Evolutionary conservation across 441 rosid species (phyloP).

Genomic region (Eutrema salsugineum): DNA sequence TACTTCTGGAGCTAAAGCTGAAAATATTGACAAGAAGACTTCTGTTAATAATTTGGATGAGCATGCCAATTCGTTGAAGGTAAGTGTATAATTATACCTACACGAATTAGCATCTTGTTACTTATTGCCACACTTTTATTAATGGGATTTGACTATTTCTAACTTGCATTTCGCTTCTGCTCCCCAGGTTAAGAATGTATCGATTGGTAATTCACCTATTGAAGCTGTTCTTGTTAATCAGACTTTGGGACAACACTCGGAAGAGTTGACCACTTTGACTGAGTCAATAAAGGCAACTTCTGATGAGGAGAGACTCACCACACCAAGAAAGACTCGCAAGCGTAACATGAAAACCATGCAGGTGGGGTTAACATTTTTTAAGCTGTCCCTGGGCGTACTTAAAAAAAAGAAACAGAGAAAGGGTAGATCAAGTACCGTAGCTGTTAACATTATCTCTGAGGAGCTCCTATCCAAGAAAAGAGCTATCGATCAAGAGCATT

Average conservation of each 20-base stretch:
- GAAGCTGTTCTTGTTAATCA: constrained; percentile 26
- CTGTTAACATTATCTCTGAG: constrained; percentile 26
- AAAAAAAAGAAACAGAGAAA: constrained; percentile 52
- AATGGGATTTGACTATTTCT: background rate
- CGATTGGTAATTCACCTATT: constrained; percentile 8
- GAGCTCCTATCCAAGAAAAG: constrained; percentile 35
- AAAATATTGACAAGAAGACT: constrained; percentile 14
- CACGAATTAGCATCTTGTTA: background rate
- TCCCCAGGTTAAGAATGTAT: constrained; percentile 34
- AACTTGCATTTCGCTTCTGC: constrained; percentile 19
- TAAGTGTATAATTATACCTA: constrained; percentile 21
- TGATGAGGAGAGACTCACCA: constrained; percentile 15
- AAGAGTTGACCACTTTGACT: constrained; percentile 4
- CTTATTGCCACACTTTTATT: background rate
- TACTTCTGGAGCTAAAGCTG: constrained; percentile 18
- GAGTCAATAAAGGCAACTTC: constrained; percentile 14
- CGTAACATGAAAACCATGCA: constrained; percentile 24
- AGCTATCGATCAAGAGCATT: constrained; percentile 41
- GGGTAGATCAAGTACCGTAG: constrained; percentile 30
- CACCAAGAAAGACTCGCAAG: constrained; percentile 42
- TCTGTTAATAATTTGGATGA: constrained; percentile 15
- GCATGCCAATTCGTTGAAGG: constrained; percentile 34
- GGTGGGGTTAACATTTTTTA: constrained; percentile 48
- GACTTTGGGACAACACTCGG: constrained; percentile 11
- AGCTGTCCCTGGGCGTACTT: constrained; percentile 36